Evolutionary conservation across 331 rosid genomes (phyloP).

Genomic region (Pyracantha coccinea): DNA sequence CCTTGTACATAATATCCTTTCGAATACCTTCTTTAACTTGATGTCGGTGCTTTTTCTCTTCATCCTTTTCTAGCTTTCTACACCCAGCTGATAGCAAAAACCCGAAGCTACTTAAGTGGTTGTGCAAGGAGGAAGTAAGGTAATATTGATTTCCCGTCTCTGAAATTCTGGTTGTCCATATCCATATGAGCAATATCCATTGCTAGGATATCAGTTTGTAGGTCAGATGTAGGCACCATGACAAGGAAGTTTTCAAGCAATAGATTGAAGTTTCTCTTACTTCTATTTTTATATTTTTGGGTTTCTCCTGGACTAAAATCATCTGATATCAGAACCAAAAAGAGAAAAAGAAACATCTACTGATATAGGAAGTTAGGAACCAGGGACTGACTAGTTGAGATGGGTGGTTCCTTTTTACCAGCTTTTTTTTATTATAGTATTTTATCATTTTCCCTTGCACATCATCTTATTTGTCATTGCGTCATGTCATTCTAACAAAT

Average conservation of each 20-base stretch:
- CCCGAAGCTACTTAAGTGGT: conserved; percentile 70
- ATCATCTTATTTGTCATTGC: not conserved
- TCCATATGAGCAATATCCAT: not conserved
- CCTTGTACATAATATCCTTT: not conserved
- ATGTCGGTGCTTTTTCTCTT: conserved; percentile 3
- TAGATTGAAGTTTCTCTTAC: not conserved
- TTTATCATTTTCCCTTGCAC: not conserved
- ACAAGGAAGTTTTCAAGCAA: not conserved
- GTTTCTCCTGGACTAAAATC: not conserved
- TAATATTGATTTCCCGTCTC: conserved; percentile 14
- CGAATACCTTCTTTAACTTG: not conserved
- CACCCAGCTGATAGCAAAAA: conserved; percentile 93
- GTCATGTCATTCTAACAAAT: not conserved
- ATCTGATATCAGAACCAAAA: not conserved
- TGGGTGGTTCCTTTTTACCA: too few species aligned
- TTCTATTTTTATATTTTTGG: not conserved
- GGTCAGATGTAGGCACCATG: not conserved
- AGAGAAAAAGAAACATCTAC: not conserved
- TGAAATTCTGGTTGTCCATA: not conserved
- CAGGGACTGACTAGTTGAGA: too few species aligned
- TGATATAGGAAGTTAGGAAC: not conserved
- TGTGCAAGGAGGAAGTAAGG: conserved; percentile 96
- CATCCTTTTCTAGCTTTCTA: conserved; percentile 49
- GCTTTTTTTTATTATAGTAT: not conserved
- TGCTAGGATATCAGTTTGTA: not conserved